Evolutionary conservation across 495 filamentous ascomycete genomes (phyloP).

Genomic region (Aspergillus bertholletiae): DNA sequence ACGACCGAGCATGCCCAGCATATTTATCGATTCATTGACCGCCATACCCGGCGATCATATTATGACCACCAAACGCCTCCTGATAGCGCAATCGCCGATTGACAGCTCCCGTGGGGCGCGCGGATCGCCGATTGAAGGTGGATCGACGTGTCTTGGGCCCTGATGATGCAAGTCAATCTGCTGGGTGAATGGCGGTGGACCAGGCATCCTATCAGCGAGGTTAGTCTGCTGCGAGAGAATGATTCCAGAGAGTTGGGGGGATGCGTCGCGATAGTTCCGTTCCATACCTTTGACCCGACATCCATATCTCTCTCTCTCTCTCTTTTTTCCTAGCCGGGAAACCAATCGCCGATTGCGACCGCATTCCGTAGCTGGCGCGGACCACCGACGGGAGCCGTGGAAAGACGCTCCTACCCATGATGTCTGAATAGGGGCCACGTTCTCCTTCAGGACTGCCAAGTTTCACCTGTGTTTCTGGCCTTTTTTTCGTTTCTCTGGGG

Average conservation of each 20-base stretch:
- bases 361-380: not conserved
- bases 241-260: too few species aligned
- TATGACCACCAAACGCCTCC: not conserved
- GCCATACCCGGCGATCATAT: not conserved
- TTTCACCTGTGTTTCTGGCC: too few species aligned
- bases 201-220: not conserved
- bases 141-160: not conserved
- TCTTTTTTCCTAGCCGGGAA: too few species aligned
- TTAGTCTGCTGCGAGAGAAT: too few species aligned
- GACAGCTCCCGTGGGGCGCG: not conserved
- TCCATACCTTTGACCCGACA: too few species aligned
- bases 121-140: conserved; percentile 14
- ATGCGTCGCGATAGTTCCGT: too few species aligned
- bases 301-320: too few species aligned
- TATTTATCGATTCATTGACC: not conserved
- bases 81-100: not conserved
- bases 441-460: too few species aligned
- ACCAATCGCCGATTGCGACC: not conserved
- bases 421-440: too few species aligned
- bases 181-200: not conserved
- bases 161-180: not conserved
- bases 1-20: not conserved
- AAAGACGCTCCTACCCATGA: too few species aligned
- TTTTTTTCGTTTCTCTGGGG: too few species aligned
- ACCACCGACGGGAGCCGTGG: not conserved